Conservation (phyloP, 805 yeast species). For the Kazachstania taianensis region DNA sequence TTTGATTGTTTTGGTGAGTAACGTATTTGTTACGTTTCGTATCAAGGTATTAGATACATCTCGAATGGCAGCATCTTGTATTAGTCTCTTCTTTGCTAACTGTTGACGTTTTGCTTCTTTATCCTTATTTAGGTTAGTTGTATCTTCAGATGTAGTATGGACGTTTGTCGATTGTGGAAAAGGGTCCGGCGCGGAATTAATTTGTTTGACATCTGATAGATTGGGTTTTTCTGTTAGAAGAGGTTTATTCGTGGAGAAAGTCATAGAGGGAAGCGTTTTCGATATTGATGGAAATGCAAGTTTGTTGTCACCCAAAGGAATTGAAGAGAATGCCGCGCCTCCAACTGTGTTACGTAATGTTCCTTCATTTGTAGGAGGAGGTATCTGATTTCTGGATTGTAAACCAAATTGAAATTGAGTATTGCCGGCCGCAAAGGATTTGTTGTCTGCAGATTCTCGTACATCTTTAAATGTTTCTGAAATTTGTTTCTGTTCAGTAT, state of each 20-base stretch:
- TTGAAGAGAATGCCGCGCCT: too few relatives aligned
- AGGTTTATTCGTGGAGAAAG: background rate
- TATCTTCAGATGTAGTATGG: background rate
- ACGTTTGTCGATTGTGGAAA: too few relatives aligned
- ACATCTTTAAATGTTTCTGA: background rate
- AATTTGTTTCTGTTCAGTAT: conserved; percentile 3
- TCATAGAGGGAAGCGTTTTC: background rate
- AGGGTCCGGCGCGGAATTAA: background rate
- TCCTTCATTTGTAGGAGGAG: background rate
- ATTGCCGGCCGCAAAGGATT: too few relatives aligned
- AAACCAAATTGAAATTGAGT: too few relatives aligned
- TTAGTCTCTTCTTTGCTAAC: background rate
- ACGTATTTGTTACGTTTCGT: background rate
- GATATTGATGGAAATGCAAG: background rate
- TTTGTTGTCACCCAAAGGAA: background rate
- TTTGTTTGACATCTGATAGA: too few relatives aligned
- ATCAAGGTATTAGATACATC: background rate
- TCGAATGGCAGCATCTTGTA: background rate
- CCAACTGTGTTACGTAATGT: background rate
- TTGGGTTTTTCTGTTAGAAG: too few relatives aligned
- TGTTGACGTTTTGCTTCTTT: background rate
- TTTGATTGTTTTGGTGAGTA: background rate
- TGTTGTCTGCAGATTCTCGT: background rate
- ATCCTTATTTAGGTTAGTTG: background rate
- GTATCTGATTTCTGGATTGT: too few relatives aligned